These are phyloP conservation scores for Musa balbisiana DNA, from an alignment of 202 grass and related monocot genomes.

Conservation along the genomic window DNA sequence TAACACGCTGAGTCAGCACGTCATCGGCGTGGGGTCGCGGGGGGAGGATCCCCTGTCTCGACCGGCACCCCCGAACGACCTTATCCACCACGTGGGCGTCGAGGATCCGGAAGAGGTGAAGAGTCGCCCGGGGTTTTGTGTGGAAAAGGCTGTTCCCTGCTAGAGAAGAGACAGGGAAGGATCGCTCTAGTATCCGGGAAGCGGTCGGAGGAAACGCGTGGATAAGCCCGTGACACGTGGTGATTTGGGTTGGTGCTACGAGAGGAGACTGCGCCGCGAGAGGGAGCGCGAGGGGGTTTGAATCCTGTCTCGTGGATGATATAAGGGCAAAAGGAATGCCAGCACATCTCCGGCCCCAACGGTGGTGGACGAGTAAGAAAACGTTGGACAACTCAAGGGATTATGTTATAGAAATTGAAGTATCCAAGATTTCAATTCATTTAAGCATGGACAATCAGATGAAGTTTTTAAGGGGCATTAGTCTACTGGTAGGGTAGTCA, in stretches of 20 bases:
- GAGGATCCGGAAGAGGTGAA: no score
- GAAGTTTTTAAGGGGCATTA: no score
- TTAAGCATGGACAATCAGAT: no score
- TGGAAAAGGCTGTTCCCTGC: background rate
- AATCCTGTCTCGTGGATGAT: background rate
- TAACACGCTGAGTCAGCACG: conserved; percentile 6
- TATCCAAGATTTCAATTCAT: no score
- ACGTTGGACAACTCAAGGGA: background rate
- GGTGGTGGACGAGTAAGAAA: background rate
- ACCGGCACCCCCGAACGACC: background rate
- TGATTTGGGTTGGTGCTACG: background rate
- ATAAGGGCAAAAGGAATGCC: background rate
- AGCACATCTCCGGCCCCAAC: no score
- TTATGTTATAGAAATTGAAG: no score
- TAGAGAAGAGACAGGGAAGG: background rate
- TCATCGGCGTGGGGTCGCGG: background rate
- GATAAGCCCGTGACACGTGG: background rate
- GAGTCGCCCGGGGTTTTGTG: background rate
- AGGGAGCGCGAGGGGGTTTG: background rate
- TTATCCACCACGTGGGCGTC: no score
- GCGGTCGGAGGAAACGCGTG: background rate
- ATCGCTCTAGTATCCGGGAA: background rate
- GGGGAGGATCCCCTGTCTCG: background rate
- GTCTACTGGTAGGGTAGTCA: no score
- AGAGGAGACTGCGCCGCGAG: background rate